Percentiles rank a stretch among this genome's conserved stretches.
These are phyloP conservation scores for Penicillium aurantiogriseum DNA, from an alignment of 2,329 filamentous ascomycete species.

Conservation along the genomic window DNA sequence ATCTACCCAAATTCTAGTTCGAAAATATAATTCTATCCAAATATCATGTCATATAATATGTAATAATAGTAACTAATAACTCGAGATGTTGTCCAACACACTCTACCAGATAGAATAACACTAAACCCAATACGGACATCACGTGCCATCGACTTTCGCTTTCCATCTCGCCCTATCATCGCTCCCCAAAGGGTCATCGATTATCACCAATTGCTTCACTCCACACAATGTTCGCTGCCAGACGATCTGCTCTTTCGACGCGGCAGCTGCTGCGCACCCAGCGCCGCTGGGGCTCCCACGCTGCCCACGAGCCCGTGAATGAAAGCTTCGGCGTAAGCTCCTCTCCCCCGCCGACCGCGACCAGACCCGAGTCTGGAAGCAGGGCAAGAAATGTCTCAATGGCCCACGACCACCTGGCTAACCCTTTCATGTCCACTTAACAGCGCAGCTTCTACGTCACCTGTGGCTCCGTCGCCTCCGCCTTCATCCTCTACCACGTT, in stretches of 20 bases:
- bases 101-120: background rate
- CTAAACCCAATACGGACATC: slow-evolving; percentile 21
- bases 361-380: slow-evolving; percentile 9
- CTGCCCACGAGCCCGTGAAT: slow-evolving; percentile 45
- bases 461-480: slow-evolving; percentile 43
- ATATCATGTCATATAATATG: background rate
- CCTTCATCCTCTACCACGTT: slow-evolving; percentile 45
- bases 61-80: background rate
- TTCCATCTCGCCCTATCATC: slow-evolving; percentile 28
- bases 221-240: slow-evolving; percentile 44
- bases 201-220: slow-evolving; percentile 31
- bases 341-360: slow-evolving; percentile 16
- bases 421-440: slow-evolving; percentile 19
- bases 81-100: background rate
- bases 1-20: background rate
- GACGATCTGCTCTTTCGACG: slow-evolving; percentile 40
- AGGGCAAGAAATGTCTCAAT: slow-evolving; percentile 12
- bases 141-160: slow-evolving; percentile 21
- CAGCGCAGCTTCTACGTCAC: slow-evolving; percentile 51
- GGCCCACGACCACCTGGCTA: slow-evolving; percentile 13
- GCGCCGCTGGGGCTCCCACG: slow-evolving; percentile 46
- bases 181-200: slow-evolving; percentile 31
- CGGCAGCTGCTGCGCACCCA: slow-evolving; percentile 42
- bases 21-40: too few relatives aligned
- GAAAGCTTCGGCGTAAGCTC: slow-evolving; percentile 48